These are phyloP conservation scores for Termitomyces sp. DNA, from an alignment of 768 basidiomycete species.

Conservation along the genomic window DNA sequence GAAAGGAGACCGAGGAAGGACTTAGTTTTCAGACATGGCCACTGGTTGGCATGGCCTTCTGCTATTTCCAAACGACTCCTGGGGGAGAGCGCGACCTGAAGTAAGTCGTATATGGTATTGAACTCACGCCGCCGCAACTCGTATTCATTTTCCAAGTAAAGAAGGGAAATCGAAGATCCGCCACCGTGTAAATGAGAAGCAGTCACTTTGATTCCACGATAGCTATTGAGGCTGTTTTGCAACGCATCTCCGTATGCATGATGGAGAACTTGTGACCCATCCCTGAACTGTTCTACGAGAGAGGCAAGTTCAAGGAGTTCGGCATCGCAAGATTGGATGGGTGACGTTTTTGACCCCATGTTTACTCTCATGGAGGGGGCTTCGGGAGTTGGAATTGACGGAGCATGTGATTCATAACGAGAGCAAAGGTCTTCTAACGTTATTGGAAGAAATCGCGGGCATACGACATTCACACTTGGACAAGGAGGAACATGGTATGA, in stretches of 20 bases:
- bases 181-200: neutral
- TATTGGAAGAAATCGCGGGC: neutral
- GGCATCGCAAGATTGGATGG: neutral
- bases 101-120: neutral
- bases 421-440: neutral
- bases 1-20: constrained; percentile 25
- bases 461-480: neutral
- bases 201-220: neutral
- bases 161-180: neutral
- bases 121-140: constrained; percentile 2
- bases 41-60: constrained; percentile 19
- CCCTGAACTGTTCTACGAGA: neutral
- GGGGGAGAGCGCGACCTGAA: constrained; percentile 1
- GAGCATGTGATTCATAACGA: neutral
- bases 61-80: constrained; percentile 1
- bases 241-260: neutral
- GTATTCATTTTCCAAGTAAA: neutral
- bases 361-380: neutral
- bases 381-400: neutral
- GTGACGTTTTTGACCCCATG: no score
- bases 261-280: neutral
- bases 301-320: neutral
- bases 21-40: constrained; percentile 30
- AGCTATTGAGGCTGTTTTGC: neutral
- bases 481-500: neutral